A percentile compares a stretch with the other conserved stretches of the same genome.
Evolutionary conservation across 2,329 filamentous ascomycete species (phyloP).

Genomic region (Didymella segeticola): DNA sequence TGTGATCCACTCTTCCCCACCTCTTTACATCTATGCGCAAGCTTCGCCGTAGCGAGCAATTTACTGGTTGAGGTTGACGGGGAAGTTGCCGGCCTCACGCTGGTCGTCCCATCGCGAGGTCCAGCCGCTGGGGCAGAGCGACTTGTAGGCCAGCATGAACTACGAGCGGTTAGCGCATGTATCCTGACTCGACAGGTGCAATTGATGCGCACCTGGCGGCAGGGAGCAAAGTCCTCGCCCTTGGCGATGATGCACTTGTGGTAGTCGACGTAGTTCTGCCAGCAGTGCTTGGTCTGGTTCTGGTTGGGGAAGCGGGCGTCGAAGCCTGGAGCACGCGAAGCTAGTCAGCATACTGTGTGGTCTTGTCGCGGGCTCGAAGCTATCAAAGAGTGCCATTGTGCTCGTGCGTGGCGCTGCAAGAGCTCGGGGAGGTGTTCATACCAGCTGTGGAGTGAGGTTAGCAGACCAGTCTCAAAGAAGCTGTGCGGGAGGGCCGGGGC

Average conservation of each 20-base stretch:
- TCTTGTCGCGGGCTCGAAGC: constrained; percentile 1
- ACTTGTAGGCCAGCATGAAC: constrained; percentile 97
- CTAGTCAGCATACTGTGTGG: constrained; percentile 25
- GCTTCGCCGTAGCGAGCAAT: constrained; percentile 21
- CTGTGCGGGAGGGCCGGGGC: constrained; percentile 19
- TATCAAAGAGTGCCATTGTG: constrained; percentile 1
- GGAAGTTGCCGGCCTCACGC: constrained; percentile 70
- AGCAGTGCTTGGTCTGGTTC: constrained; percentile 99
- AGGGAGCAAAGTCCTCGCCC: constrained; percentile 97
- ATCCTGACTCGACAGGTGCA: not conserved
- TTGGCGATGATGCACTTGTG: constrained; percentile 99
- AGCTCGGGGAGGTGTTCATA: constrained; percentile 40
- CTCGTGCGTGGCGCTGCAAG: constrained; percentile 12
- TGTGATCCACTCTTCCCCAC: constrained; percentile 30
- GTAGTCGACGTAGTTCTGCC: constrained; percentile 99
- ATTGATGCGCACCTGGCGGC: constrained; percentile 76
- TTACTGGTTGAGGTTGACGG: constrained; percentile 48
- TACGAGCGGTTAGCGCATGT: constrained; percentile 50
- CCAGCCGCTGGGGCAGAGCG: constrained; percentile 96
- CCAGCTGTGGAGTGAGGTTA: constrained; percentile 49
- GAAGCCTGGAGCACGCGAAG: constrained; percentile 70
- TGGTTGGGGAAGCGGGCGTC: constrained; percentile 98
- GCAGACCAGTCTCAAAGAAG: constrained; percentile 26
- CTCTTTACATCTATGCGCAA: constrained; percentile 27
- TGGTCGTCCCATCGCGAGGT: constrained; percentile 95